A percentile compares a stretch with the other conserved stretches of the same genome.
Conservation (phyloP, 352 stramenopile species). For the Pseudoperonospora humuli region DNA sequence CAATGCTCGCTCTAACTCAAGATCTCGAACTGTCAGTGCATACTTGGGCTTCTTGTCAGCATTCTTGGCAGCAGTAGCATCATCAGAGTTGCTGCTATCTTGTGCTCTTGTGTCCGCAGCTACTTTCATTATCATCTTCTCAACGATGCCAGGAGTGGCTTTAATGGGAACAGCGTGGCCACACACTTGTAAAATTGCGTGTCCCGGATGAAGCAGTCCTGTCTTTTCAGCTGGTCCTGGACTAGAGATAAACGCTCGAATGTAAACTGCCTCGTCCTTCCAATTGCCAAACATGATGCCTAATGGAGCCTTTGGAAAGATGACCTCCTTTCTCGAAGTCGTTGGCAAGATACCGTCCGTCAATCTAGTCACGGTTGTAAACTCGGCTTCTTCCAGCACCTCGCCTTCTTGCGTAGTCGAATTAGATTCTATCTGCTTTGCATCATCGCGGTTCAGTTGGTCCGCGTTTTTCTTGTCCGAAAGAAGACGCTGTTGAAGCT, state of each 20-base stretch:
- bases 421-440: background rate
- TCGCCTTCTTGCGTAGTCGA: conserved; percentile 2
- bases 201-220: conserved; percentile 44
- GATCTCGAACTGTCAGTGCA: conserved; percentile 65
- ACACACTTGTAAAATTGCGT: conserved; percentile 73
- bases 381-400: conserved; percentile 12
- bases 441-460: background rate
- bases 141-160: conserved; percentile 42
- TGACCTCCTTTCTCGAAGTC: conserved; percentile 37
- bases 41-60: conserved; percentile 29
- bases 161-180: conserved; percentile 52
- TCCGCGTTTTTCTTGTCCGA: conserved; percentile 6
- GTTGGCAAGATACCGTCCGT: conserved; percentile 9
- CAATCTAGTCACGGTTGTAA: background rate
- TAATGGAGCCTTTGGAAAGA: conserved; percentile 56
- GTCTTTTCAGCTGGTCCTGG: conserved; percentile 63
- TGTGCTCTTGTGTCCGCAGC: conserved; percentile 9
- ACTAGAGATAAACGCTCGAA: conserved; percentile 77
- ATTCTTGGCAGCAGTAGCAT: conserved; percentile 7
- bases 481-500: conserved; percentile 6
- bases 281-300: conserved; percentile 81
- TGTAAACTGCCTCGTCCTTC: conserved; percentile 68
- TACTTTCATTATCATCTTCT: conserved; percentile 67
- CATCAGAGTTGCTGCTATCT: conserved; percentile 1
- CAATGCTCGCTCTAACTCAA: conserved; percentile 73